Evolutionary conservation across 257 asterid species (phyloP).

Genomic region (Nicotiana obtusifolia): DNA sequence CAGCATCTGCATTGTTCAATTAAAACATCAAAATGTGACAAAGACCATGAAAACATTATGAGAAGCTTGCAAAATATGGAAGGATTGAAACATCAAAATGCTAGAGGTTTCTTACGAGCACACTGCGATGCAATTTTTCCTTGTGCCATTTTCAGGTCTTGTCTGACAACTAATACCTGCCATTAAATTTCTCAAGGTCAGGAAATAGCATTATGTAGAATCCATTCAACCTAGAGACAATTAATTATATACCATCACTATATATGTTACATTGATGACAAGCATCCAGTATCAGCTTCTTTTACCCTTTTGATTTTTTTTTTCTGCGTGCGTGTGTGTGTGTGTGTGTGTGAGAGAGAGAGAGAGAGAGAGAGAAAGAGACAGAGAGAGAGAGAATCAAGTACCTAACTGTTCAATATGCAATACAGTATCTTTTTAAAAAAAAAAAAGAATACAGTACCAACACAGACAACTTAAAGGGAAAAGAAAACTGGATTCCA

Average conservation of each 20-base stretch:
- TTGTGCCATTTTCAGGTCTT: slow-evolving; percentile 90
- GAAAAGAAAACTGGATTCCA: neutral
- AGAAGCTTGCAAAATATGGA: slow-evolving; percentile 2
- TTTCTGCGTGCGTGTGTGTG: neutral
- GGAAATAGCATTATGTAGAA: neutral
- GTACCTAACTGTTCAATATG: neutral
- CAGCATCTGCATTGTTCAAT: slow-evolving; percentile 71
- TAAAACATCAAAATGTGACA: slow-evolving; percentile 9
- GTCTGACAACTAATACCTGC: slow-evolving; percentile 95
- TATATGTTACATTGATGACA: neutral
- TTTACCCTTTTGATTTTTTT: neutral
- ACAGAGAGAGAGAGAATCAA: neutral
- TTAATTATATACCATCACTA: neutral
- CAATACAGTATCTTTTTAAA: neutral
- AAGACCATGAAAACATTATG: neutral
- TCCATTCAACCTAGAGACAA: neutral
- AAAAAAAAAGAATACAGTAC: neutral
- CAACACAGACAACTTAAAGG: neutral
- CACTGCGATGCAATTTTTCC: slow-evolving; percentile 98
- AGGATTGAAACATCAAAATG: slow-evolving; percentile 8
- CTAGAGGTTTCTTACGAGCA: slow-evolving; percentile 64
- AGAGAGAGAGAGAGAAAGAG: neutral
- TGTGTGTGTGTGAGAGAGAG: neutral
- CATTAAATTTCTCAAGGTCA: slow-evolving; percentile 13
- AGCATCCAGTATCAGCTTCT: neutral